Evolutionary conservation across 495 filamentous ascomycete species (phyloP), one percentile per base, ranked within the genome.

Genomic region (Podospora pseudoanserina): DNA sequence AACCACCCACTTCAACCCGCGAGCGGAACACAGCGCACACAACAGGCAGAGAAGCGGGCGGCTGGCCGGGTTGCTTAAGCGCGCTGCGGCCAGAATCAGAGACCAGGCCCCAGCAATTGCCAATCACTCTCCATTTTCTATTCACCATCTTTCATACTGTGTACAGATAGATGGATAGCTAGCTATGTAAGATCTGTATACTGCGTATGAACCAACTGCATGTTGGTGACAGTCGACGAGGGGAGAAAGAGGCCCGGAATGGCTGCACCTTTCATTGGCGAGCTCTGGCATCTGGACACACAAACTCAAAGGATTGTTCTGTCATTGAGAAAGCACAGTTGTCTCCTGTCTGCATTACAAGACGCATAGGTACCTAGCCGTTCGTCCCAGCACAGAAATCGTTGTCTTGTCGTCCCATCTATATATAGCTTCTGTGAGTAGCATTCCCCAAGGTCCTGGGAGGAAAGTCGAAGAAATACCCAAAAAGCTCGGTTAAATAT

Each of bases 41-140:
- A 32, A 0, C 30, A 32, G 30, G 39, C 39, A 49, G 13, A 49
- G 39, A 49, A 49, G 39, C 39, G 39, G 39, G 55, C 55, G 55
- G 55, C 55, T 58, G 55, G 55, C 55, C 23, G 13, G 55, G 55
- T 20, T 58, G 55, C 55, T 58, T 58, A 58, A 58, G 55, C 55
- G 55, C 39, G 39, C 39, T 49, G 39, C 39, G 39, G 39, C 55
- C 55, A 58, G 55, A 58, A 19, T 20, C 23, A 19, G 55, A 58
- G 55, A 58, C 55, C 55, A 49, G 9, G 7, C 39, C 39, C 39
- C 39, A 49, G 39, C 39, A 49, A 49, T 49, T 49, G 39, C 39
- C 39, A 49, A 49, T 49, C 39, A 18, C 13, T 49, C 9, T 49
- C 13, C 9, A 2, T 49, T 11, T 16, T 16, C 39, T 49, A 49